Base-by-base conservation (phyloP, 805 yeast species). In the Kodamaea sagamina region DNA sequence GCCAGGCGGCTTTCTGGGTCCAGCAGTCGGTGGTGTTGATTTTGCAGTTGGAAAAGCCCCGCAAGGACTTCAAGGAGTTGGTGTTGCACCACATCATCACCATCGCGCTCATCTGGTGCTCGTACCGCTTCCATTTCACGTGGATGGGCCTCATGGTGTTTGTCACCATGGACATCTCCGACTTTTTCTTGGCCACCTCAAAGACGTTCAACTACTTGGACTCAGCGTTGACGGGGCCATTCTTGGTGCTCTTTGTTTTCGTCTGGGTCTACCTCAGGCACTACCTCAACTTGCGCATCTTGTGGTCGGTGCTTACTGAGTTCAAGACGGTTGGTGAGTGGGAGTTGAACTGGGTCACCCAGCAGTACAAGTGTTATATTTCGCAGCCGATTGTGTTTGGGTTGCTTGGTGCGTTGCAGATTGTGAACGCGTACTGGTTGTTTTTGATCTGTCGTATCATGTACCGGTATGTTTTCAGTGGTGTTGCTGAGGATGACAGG, bases 1-100 rank as follows among this genome's bases (percentile, higher is more conserved):
- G 86, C 32, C 98, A 93, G 69, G 97, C 98, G 4, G 86, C 97
- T 4, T 93, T 89, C 65, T 93, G 99, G 99, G 82, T 89, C 16
- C 99, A 93, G 70, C 99, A 93, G 68, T 83, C 95, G 1, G 81
- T 86, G 31, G 86, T 93, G 24, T 72, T 93, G 50, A 68, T 81
- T 36, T 73, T 93, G 50, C 96, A 86, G 63, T 75, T 93, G 47
- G 99, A 93, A 66, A 88, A 88, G 63, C 98, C 97, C 45, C 79
- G 99, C 65, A 90, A 89, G 65, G 99, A 93, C 63, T 90, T 82
- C 67, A 71, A 82, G 54, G 99, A 93, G 66, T 77, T 93, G 47
- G 87, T 92, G 29, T 82, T 88, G 64, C 99, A 93, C 65, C 99
- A 93, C 63, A 77, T 93, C 49, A 82, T 93, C 50, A 93, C 99